Evolutionary conservation across 371 early-diverging fungal genomes (phyloP).

Genomic region (Coemansia sp.): DNA sequence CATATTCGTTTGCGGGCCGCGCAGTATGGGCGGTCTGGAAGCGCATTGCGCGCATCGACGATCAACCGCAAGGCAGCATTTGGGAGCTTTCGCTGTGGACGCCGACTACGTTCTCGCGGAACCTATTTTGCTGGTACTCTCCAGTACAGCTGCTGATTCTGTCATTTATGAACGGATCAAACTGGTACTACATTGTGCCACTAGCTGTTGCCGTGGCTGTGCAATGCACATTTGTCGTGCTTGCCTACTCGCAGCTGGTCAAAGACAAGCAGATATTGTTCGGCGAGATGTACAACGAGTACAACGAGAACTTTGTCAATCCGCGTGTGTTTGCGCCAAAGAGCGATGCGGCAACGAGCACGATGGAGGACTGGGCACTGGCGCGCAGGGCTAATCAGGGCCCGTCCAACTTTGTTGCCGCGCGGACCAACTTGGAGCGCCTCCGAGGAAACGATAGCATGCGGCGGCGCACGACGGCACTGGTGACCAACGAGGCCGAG

Average conservation of each 20-base stretch:
- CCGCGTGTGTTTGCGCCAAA: conserved; percentile 45
- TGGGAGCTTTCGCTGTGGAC: conserved; percentile 49
- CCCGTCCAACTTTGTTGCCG: not conserved
- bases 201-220: conserved; percentile 36
- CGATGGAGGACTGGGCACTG: conserved; percentile 35
- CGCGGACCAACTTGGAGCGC: conserved; percentile 3
- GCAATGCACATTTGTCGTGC: conserved; percentile 37
- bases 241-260: conserved; percentile 36
- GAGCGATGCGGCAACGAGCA: conserved; percentile 36
- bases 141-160: conserved; percentile 42
- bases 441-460: not conserved
- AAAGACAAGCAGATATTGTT: conserved; percentile 49
- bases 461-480: conserved; percentile 9
- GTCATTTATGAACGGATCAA: conserved; percentile 36
- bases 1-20: conserved; percentile 28
- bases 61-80: conserved; percentile 35
- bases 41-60: conserved; percentile 26
- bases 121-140: conserved; percentile 48
- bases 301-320: conserved; percentile 47
- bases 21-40: conserved; percentile 37
- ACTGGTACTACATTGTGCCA: conserved; percentile 49
- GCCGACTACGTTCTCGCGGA: conserved; percentile 38
- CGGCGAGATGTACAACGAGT: conserved; percentile 50
- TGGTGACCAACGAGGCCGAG: not conserved
- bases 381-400: conserved; percentile 6